Evolutionary conservation across 1,284 basidiomycete genomes (phyloP), one percentile per base, ranked within the genome.

Genomic region (Sphaerobolus stellatus): DNA sequence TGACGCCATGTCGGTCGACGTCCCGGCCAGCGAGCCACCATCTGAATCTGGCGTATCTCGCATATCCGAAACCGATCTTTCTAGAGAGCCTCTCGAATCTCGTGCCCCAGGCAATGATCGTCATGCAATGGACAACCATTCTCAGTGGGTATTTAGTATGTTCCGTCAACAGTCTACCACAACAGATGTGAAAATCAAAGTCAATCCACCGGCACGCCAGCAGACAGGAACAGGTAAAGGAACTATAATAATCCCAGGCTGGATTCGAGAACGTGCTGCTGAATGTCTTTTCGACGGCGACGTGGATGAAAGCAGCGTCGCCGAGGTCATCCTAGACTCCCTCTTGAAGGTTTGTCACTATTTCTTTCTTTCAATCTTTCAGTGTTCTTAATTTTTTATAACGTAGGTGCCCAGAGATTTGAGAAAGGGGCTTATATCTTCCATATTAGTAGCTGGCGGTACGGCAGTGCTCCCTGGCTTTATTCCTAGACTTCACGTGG

Each of bases 391-490:
- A n/a, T 30, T n/a, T n/a, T 22, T 16, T 14, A 5, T 28, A 45
- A 28, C 20, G 1, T 63, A 95, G 90, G 83, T 92, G 0, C 94
- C 95, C 0, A 81, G 96, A 16, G 96, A 98, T 69, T 80, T 97
- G 18, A 84, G 94, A 13, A 85, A 86, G 64, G 83, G 83, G 1
- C 77, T 98, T 62, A 84, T 86, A 1, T 86, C 86, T 1, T 88
- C 87, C 3, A 85, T 98, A 33, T 79, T 98, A 31, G 80, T 98
- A 14, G 81, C 82, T 0, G 96, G 96, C 4, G 96, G 97, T 3
- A 94, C 92, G 1, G 79, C 90, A 2, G 93, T 93, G 84, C 72
- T 99, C 1, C 93, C 95, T 1, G 93, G 93, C 0, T 94, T 98
- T 69, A 90, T 96, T 40, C 84, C 88, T 6, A 86, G 96, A 3